These are phyloP conservation scores for Tricholoma hemisulphureum DNA, from an alignment of 768 basidiomycete genomes.

Conservation along the genomic window DNA sequence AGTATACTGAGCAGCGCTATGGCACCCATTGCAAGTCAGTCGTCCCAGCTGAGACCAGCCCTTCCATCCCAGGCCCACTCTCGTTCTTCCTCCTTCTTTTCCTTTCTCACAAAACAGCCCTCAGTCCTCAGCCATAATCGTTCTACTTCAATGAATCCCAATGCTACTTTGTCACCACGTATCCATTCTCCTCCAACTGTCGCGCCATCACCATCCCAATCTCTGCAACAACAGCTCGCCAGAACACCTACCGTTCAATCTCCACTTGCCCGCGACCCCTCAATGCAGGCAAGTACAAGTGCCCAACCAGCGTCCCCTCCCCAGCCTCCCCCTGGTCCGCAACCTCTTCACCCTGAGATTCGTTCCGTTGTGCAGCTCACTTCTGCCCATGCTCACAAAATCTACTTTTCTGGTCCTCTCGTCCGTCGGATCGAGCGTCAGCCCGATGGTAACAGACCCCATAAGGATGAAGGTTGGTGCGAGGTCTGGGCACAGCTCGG, in stretches of 20 bases:
- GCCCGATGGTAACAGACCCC: slow-evolving; percentile 66
- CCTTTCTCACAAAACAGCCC: slow-evolving; percentile 47
- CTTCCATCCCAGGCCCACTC: slow-evolving; percentile 35
- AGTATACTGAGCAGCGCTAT: slow-evolving; percentile 10
- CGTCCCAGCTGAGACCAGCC: slow-evolving; percentile 20
- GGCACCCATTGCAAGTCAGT: slow-evolving; percentile 16
- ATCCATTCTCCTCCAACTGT: slow-evolving; percentile 3
- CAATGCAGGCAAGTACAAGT: neutral
- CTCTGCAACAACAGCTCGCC: slow-evolving; percentile 8
- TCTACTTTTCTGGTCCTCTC: slow-evolving; percentile 85
- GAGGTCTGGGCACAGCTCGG: slow-evolving; percentile 90
- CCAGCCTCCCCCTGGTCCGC: slow-evolving; percentile 28
- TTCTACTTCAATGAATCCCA: slow-evolving; percentile 9
- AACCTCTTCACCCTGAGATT: slow-evolving; percentile 76
- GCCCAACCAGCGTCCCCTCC: slow-evolving; percentile 16
- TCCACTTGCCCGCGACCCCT: slow-evolving; percentile 9
- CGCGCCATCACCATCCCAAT: neutral
- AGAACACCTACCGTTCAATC: slow-evolving; percentile 3
- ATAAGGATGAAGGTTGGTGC: slow-evolving; percentile 76
- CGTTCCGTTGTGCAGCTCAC: slow-evolving; percentile 75
- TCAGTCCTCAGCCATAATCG: slow-evolving; percentile 23
- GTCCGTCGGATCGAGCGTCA: slow-evolving; percentile 75
- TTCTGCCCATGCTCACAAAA: slow-evolving; percentile 75
- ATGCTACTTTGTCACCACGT: slow-evolving; percentile 1
- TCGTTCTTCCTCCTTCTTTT: slow-evolving; percentile 66